Base-by-base conservation (phyloP, 345 rosid genomes). In the Trapa incisa region DNA sequence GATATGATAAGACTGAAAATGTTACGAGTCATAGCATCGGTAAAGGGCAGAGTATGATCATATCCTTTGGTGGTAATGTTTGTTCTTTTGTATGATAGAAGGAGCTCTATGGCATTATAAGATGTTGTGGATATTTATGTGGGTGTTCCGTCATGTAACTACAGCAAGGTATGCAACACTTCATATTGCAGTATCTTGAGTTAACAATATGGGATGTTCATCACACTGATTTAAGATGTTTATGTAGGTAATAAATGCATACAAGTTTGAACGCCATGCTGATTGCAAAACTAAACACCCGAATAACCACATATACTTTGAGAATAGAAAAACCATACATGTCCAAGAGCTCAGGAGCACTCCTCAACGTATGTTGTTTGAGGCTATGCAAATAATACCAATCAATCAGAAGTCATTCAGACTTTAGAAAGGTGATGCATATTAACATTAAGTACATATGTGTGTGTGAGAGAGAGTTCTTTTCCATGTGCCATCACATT, bases 231-330 rank as follows among this genome's bases (percentile, higher is more conserved):
- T 70, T 43, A 15, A 58, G 37, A 33, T 58, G 56, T 64, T 66
- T 77, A 14, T 29, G 56, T 74, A 92, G 96, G 89, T 85, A 76
- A 83, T 92, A 15, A 92, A 92, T 77, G 96, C 96, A 1, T 92
- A 86, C 67, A 96, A 87, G 73, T 87, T 92, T 69, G 98, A 89
- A 81, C 89, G 91, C 43, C 98, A 92, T 58, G 96, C 98, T 42
- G 83, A 85, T 70, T 87, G 91, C 83, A 92, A 92, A 73, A 89
- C 98, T 54, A 89, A 92, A 75, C 98, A 92, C 80, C 96, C 98
- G 1, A 92, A 92, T 79, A 92, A 86, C 79, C 98, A 89, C 76
- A 89, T 92, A 32, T 92, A 79, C 86, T 92, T 92, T 64, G 98
- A 92, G 68, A 92, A 89, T 72, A 96, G 98, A 67, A 92, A 89